phyloP scores from a whole-genome alignment of 179 eudicot species.

The Silene coronaria region DNA sequence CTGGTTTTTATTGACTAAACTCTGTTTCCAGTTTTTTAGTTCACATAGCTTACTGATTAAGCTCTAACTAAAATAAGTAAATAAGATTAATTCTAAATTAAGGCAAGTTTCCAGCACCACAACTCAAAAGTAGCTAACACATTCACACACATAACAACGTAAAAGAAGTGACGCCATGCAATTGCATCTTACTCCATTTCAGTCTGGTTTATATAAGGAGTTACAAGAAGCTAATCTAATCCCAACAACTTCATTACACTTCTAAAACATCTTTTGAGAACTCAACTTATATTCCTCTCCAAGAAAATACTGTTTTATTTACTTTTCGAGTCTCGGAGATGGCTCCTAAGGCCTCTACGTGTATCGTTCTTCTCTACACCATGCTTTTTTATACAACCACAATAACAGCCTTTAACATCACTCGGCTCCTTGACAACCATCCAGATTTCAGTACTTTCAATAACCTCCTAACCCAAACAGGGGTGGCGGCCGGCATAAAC shows the following conservation, averaged over 20 bases:
- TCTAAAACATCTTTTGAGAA: not conserved
- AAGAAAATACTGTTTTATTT: not conserved
- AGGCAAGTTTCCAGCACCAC: slow-evolving; percentile 13
- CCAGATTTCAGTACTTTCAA: slow-evolving; percentile 35
- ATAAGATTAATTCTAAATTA: not conserved
- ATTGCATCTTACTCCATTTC: not conserved
- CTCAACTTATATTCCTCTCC: not conserved
- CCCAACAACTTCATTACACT: not conserved
- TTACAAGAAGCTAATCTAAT: not conserved
- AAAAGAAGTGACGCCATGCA: slow-evolving; percentile 7
- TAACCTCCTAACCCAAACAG: slow-evolving; percentile 33
- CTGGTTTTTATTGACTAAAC: too few relatives aligned
- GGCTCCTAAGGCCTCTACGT: slow-evolving; percentile 18
- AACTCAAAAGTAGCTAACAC: not conserved
- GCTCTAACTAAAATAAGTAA: slow-evolving; percentile 1
- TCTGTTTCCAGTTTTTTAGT: too few relatives aligned
- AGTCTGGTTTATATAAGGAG: not conserved
- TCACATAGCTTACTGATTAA: too few relatives aligned
- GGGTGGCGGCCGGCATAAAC: slow-evolving; percentile 37
- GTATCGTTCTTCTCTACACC: slow-evolving; percentile 5
- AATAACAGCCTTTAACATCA: slow-evolving; percentile 44
- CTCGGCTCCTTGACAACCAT: slow-evolving; percentile 29
- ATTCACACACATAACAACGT: not conserved
- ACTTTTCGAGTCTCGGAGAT: slow-evolving; percentile 22
- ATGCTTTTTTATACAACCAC: slow-evolving; percentile 14